Conservation (phyloP, 345 rosid species). For the Bruguiera gymnorhiza region DNA sequence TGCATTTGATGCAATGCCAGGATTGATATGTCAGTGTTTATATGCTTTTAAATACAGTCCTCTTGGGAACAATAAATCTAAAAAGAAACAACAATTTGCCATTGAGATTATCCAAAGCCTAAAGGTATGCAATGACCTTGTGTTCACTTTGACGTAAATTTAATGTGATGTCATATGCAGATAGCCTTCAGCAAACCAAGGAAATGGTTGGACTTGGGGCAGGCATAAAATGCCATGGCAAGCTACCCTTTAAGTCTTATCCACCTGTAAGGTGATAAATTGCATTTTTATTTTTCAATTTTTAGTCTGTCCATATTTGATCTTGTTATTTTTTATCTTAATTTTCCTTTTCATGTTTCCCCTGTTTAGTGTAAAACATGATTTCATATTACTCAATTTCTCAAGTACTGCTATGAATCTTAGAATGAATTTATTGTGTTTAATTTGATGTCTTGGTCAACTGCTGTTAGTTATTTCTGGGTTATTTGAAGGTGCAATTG, state of each 20-base stretch:
- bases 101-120: not conserved
- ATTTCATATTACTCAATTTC: too few species aligned
- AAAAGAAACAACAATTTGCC: too few species aligned
- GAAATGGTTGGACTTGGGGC: slow-evolving; percentile 31
- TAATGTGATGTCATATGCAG: slow-evolving; percentile 37
- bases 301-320: not conserved
- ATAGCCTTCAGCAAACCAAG: slow-evolving; percentile 41
- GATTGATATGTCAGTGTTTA: too few species aligned
- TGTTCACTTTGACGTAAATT: slow-evolving; percentile 11
- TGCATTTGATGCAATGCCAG: too few species aligned
- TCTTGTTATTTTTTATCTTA: not conserved
- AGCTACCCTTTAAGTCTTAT: slow-evolving; percentile 24
- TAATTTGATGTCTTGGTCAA: too few species aligned
- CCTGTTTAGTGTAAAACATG: too few species aligned
- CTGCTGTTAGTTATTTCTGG: not conserved
- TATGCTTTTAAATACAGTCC: too few species aligned
- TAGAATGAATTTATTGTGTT: too few species aligned
- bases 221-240: slow-evolving; percentile 24
- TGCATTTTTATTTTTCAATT: not conserved
- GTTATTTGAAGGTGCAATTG: not conserved
- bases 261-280: slow-evolving; percentile 41
- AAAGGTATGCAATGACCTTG: not conserved
- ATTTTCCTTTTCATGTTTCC: too few species aligned
- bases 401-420: too few species aligned
- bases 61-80: too few species aligned